A percentile compares a stretch with the other conserved stretches of the same genome.
These are phyloP conservation scores for Plantago coronopus DNA, from an alignment of 305 asterid species.

Conservation along the genomic window DNA sequence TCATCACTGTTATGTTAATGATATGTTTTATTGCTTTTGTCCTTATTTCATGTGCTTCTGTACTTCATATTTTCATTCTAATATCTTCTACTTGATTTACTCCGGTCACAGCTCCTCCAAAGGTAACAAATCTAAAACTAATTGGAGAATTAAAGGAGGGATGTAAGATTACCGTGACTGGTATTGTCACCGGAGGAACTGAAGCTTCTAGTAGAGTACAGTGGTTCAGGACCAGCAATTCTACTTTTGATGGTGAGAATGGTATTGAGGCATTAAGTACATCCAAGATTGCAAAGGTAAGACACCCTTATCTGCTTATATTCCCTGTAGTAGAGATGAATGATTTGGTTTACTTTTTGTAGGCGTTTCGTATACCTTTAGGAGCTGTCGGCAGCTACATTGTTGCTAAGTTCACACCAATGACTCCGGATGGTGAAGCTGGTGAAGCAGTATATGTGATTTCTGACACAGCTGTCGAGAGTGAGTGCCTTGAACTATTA, in stretches of 20 bases:
- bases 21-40: not conserved
- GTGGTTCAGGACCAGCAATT: constrained; percentile 84
- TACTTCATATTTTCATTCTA: constrained; percentile 15
- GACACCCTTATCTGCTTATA: constrained; percentile 19
- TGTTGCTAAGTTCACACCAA: constrained; percentile 87
- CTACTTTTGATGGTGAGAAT: constrained; percentile 68
- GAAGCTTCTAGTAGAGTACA: constrained; percentile 99
- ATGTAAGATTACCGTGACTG: constrained; percentile 84
- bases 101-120: constrained; percentile 81
- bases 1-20: too few species aligned
- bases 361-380: constrained; percentile 88
- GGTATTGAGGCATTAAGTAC: constrained; percentile 73
- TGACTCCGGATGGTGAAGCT: constrained; percentile 98
- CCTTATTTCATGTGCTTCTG: constrained; percentile 6
- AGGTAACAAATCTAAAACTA: constrained; percentile 74
- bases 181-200: constrained; percentile 95
- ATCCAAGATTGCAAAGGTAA: constrained; percentile 91
- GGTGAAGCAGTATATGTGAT: constrained; percentile 86
- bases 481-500: constrained; percentile 44
- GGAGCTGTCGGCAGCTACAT: constrained; percentile 89
- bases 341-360: constrained; percentile 21
- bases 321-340: constrained; percentile 18
- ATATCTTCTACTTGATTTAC: constrained; percentile 14
- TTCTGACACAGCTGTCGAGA: constrained; percentile 69
- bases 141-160: constrained; percentile 97